Percentiles rank a stretch among this genome's conserved stretches.
Evolutionary conservation across 176 grass and related monocot species (phyloP).

Genomic region (Pontederia paniculata): DNA sequence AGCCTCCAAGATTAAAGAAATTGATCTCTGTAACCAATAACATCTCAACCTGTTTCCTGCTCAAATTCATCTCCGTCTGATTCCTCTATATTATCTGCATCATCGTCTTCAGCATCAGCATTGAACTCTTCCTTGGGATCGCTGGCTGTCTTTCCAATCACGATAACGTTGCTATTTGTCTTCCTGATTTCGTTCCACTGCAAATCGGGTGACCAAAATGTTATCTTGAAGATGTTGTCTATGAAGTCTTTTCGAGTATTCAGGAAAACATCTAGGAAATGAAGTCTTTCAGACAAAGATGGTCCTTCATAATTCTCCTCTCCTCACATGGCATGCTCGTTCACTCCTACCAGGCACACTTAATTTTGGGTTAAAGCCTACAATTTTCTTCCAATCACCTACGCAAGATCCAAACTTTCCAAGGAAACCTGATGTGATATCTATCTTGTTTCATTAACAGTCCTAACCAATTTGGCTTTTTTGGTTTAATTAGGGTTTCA

Average conservation of each 20-base stretch:
- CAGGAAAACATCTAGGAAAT: neutral
- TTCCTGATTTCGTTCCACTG: constrained; percentile 78
- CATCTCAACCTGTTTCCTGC: constrained; percentile 63
- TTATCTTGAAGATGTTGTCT: neutral
- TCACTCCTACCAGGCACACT: no score
- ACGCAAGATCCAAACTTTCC: no score
- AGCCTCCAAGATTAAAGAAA: no score
- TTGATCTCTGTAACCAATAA: neutral
- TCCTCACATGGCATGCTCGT: no score
- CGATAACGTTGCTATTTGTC: constrained; percentile 54
- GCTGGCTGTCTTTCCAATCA: constrained; percentile 58
- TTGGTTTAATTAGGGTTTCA: no score
- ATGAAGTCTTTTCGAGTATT: neutral
- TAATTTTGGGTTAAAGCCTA: no score
- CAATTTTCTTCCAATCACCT: no score
- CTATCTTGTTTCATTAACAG: no score
- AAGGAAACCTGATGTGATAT: no score
- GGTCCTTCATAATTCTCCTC: neutral
- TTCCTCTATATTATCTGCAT: constrained; percentile 73
- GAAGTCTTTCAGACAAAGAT: neutral
- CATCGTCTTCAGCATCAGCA: constrained; percentile 71
- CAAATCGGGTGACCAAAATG: neutral
- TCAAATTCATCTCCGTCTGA: constrained; percentile 93
- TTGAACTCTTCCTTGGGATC: constrained; percentile 79
- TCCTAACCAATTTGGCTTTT: no score